These are phyloP conservation scores for Trypanosoma brucei DNA, from an alignment of 208 protist genomes.

Conservation along the genomic window DNA sequence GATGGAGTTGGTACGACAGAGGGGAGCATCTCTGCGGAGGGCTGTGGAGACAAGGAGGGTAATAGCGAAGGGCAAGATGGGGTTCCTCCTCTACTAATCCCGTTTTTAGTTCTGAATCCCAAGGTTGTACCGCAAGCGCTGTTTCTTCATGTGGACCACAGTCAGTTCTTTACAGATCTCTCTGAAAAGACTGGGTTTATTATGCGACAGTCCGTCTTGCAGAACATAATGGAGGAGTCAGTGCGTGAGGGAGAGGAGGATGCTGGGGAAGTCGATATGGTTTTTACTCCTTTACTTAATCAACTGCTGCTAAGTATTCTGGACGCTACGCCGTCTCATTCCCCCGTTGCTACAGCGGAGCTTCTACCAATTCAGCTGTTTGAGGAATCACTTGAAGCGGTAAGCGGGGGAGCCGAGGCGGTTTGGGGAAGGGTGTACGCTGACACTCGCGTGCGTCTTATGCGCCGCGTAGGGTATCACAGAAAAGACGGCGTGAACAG, in stretches of 20 bases:
- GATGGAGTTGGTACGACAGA: not conserved
- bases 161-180: conserved; percentile 12
- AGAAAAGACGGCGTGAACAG: not conserved
- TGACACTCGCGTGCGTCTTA: conserved; percentile 6
- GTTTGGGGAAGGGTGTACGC: conserved; percentile 2
- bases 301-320: conserved; percentile 14
- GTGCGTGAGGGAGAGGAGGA: conserved; percentile 4
- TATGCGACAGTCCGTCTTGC: conserved; percentile 5
- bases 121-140: conserved; percentile 12
- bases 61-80: not conserved
- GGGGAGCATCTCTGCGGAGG: not conserved
- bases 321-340: not conserved
- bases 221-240: conserved; percentile 13
- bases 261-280: conserved; percentile 2
- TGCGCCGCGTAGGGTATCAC: not conserved
- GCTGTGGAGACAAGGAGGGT: not conserved
- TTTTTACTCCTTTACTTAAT: conserved; percentile 25
- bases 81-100: conserved; percentile 1
- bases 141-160: conserved; percentile 6
- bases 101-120: conserved; percentile 14
- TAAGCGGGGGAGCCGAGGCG: not conserved
- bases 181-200: not conserved
- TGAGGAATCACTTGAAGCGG: not conserved
- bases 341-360: not conserved
- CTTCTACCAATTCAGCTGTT: not conserved